These are phyloP conservation scores for Myxozyma geophila DNA, from an alignment of 805 yeast species.

Conservation along the genomic window DNA sequence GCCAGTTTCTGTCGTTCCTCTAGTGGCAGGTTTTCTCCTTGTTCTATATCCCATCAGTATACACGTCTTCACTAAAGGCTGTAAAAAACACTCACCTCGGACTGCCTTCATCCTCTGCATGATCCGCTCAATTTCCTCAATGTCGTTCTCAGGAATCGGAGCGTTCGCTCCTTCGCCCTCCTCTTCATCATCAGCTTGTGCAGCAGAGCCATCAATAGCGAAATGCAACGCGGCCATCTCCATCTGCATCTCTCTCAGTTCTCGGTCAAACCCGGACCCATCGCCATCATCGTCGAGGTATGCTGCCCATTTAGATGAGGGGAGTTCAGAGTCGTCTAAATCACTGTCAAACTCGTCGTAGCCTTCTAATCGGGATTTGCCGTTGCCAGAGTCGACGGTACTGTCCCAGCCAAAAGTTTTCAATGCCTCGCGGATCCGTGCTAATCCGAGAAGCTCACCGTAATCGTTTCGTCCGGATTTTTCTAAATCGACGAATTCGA, in stretches of 20 bases:
- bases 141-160: conserved; percentile 22
- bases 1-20: conserved; percentile 45
- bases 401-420: conserved; percentile 37
- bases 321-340: background rate
- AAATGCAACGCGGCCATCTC: conserved; percentile 36
- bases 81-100: conserved; percentile 26
- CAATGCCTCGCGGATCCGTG: conserved; percentile 41
- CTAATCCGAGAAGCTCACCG: conserved; percentile 39
- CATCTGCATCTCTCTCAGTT: conserved; percentile 33
- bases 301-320: background rate
- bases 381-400: background rate
- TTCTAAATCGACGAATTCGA: conserved; percentile 40
- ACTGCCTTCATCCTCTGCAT: conserved; percentile 41
- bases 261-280: conserved; percentile 29
- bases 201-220: conserved; percentile 21
- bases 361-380: background rate
- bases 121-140: conserved; percentile 43
- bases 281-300: conserved; percentile 14
- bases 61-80: background rate
- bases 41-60: conserved; percentile 16
- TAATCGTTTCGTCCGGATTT: conserved; percentile 30
- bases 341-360: conserved; percentile 15
- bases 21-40: conserved; percentile 32
- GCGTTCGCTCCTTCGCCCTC: conserved; percentile 19
- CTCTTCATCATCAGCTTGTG: conserved; percentile 9